phyloP scores from a whole-genome alignment of 2,329 filamentous ascomycete genomes.

The Fusarium caatingaense region DNA sequence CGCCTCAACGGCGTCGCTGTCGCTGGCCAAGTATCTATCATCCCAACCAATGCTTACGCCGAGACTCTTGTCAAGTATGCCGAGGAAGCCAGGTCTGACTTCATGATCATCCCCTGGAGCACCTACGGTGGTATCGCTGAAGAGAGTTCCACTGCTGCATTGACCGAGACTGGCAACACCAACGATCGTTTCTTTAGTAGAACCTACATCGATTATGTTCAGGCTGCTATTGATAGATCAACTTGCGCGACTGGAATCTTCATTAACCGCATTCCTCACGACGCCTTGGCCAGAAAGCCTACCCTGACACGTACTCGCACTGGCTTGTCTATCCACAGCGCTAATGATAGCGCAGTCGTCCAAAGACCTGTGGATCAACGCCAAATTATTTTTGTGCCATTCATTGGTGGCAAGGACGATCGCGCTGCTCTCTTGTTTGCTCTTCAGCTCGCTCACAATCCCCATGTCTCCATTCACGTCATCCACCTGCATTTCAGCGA shows the following conservation, averaged over 20 bases:
- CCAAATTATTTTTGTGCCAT: conserved; percentile 89
- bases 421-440: conserved; percentile 81
- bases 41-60: conserved; percentile 81
- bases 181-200: conserved; percentile 47
- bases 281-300: conserved; percentile 58
- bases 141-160: conserved; percentile 40
- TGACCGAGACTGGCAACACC: conserved; percentile 35
- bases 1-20: conserved; percentile 85
- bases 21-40: conserved; percentile 82
- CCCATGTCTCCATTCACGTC: conserved; percentile 81
- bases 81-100: conserved; percentile 75
- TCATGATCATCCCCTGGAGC: conserved; percentile 90
- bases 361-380: conserved; percentile 70
- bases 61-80: conserved; percentile 80
- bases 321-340: conserved; percentile 42
- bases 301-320: conserved; percentile 53
- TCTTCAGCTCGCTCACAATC: conserved; percentile 84
- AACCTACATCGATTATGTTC: conserved; percentile 79
- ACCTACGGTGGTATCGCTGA: conserved; percentile 82
- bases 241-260: conserved; percentile 78
- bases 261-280: conserved; percentile 55
- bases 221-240: conserved; percentile 70
- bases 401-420: conserved; percentile 87
- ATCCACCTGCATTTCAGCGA: conserved; percentile 56
- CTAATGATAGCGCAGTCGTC: conserved; percentile 66